Evolutionary conservation across 176 grass and related monocot genomes (phyloP), one percentile per base, ranked within the genome.

Genomic region (Paspalum notatum): DNA sequence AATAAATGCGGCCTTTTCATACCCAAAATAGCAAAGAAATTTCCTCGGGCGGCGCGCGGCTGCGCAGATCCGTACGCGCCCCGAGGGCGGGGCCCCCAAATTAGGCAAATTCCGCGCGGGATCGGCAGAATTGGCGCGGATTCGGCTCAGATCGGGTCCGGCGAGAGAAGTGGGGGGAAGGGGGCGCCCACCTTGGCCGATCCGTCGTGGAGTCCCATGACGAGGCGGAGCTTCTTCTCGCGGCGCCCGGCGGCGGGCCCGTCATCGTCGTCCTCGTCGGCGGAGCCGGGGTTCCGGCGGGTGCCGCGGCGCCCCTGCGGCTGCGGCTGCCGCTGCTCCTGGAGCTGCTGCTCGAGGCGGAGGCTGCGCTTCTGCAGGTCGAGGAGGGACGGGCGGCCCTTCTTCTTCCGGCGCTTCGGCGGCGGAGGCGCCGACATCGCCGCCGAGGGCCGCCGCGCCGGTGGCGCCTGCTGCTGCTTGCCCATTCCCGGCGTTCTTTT

Each of bases 181-280:
- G 49, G 52, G 54, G 26, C 12, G 65, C 77, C 82, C 54, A 88
- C 90, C 85, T 83, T 81, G 74, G 66, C 81, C 14, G 89, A 89
- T 82, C 83, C 92, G 81, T 83, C 82, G 64, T 63, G 83, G 66
- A 90, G 88, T 43, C 88, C 88, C 78, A 81, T 86, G 49, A 99
- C 93, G 69, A 90, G 82, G 9, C 97, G 90, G 18, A 99, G 85
- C 91, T 99, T 99, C 88, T 90, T 99, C 90, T 91, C 90, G 71
- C 85, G 87, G 24, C 97, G 85, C 21, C 72, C 75, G 76, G 78
- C 14, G 4, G 82, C 86, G 12, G 80, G 88, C 11, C 48, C 90
- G 26, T 89, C n/a, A n/a, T n/a, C 90, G 38, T 89, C 89, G 7
- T 91, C 87, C 17, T 71, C 87, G 25, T 69, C 48, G n/a, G 71